Conservation (phyloP, 176 grass and related monocot genomes). For the Secale cereale region DNA sequence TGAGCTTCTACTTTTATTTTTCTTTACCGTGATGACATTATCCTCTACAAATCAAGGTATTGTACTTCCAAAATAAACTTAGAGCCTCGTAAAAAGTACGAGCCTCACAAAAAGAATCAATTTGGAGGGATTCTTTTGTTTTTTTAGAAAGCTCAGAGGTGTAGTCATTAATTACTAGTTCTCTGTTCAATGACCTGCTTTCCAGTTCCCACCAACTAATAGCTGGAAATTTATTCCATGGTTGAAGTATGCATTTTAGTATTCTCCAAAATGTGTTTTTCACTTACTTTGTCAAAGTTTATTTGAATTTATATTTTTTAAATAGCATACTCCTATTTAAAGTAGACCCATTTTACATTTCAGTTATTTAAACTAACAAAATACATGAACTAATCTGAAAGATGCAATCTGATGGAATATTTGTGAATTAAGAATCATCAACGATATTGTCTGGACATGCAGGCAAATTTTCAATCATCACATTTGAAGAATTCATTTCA, state of each 20-base stretch:
- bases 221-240: not conserved
- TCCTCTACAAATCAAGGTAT: not conserved
- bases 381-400: not conserved
- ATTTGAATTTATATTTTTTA: not conserved
- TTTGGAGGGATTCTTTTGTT: not conserved
- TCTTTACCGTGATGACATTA: not conserved
- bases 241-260: conserved; percentile 1
- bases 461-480: conserved; percentile 84
- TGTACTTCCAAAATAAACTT: not conserved
- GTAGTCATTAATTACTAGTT: not conserved
- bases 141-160: not conserved
- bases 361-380: conserved; percentile 1
- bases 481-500: conserved; percentile 94
- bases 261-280: not conserved
- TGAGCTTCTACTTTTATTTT: not conserved
- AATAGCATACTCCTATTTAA: not conserved
- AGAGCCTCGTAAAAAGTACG: not conserved
- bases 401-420: not conserved
- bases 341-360: not conserved
- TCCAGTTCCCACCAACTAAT: conserved; percentile 16
- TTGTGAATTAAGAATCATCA: conserved; percentile 16
- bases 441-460: conserved; percentile 11
- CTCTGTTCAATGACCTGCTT: not conserved
- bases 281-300: not conserved
- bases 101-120: not conserved